Base-by-base conservation (phyloP, 352 stramenopile genomes). In the Globisporangium cystogenes region DNA sequence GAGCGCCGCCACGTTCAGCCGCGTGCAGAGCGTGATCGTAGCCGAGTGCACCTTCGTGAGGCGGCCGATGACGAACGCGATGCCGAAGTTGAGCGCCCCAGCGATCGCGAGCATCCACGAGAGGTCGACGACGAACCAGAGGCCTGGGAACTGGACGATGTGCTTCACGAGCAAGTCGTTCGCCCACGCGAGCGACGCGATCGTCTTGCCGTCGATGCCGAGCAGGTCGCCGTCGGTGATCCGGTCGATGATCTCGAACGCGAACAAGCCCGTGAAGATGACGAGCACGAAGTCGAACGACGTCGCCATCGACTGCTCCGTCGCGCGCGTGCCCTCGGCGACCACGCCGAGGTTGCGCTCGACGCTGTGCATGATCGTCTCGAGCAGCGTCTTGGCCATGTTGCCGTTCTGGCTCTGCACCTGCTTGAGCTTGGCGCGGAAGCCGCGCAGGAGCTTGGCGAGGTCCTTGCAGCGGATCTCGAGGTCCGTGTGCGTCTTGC, bases 211-310 rank as follows among this genome's bases (percentile, higher is more conserved):
- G 42, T 88, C 74, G 40, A 74, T 81, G 5, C 76, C 77, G 16
- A 98, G 77, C 8, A 95, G 73, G 63, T 93, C 95, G 20, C 84
- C 80, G 42, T 97, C 93, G 1, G 95, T 98, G 57, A 99, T 79
- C 53, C 95, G 86, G 70, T 99, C 95, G 14, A 99, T 74, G 21
- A 98, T 62, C 35, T 97, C 89, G 68, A 98, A 99, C 6, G 92
- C 87, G 20, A 99, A 65, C 21, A 95, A 86, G 0, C 75, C 93
- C 18, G 89, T 80, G 60, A 99, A 97, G 27, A 99, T 67, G 23
- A 96, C 54, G 54, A 98, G 70, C 33, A 98, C 48, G 5, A 98
- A 67, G 53, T 98, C 87, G 31, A 97, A 79, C 2, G 79, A 88
- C 15, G 74, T 64, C 11, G 76, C 71, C 18, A 80, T 63, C 15